These are phyloP conservation scores for Cyclocybe cylindracea DNA, from an alignment of 768 basidiomycete species.

Conservation along the genomic window DNA sequence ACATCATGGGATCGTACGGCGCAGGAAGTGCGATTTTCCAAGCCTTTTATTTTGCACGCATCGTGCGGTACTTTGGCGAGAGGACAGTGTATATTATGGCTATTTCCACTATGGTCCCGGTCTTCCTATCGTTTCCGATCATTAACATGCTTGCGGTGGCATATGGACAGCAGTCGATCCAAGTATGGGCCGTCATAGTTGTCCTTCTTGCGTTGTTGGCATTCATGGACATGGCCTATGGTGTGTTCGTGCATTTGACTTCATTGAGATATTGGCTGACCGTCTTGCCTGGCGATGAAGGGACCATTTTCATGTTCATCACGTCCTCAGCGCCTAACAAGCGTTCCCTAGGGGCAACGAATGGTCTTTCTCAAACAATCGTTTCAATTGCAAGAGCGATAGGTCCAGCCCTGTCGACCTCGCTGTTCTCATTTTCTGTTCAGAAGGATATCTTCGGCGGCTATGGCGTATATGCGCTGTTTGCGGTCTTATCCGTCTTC, in stretches of 20 bases:
- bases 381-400: slow-evolving; percentile 47
- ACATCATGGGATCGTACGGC: slow-evolving; percentile 47
- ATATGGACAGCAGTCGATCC: slow-evolving; percentile 31
- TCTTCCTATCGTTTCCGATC: slow-evolving; percentile 45
- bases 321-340: slow-evolving; percentile 51
- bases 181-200: slow-evolving; percentile 39
- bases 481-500: slow-evolving; percentile 31
- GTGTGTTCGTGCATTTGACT: slow-evolving; percentile 28
- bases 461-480: slow-evolving; percentile 43
- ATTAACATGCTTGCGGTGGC: slow-evolving; percentile 43
- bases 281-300: slow-evolving; percentile 22
- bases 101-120: slow-evolving; percentile 36
- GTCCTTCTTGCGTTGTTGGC: slow-evolving; percentile 30
- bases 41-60: slow-evolving; percentile 38
- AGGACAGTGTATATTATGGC: slow-evolving; percentile 39
- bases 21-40: slow-evolving; percentile 41
- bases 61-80: slow-evolving; percentile 44
- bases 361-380: slow-evolving; percentile 49
- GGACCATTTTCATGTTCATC: slow-evolving; percentile 51
- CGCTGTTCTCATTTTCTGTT: slow-evolving; percentile 55
- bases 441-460: slow-evolving; percentile 47
- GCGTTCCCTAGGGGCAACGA: slow-evolving; percentile 49
- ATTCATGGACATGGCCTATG: slow-evolving; percentile 44
- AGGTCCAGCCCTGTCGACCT: slow-evolving; percentile 49
- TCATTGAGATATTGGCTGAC: background rate